Conservation (phyloP, 495 filamentous ascomycete genomes). For the Filosporella fistucella region DNA sequence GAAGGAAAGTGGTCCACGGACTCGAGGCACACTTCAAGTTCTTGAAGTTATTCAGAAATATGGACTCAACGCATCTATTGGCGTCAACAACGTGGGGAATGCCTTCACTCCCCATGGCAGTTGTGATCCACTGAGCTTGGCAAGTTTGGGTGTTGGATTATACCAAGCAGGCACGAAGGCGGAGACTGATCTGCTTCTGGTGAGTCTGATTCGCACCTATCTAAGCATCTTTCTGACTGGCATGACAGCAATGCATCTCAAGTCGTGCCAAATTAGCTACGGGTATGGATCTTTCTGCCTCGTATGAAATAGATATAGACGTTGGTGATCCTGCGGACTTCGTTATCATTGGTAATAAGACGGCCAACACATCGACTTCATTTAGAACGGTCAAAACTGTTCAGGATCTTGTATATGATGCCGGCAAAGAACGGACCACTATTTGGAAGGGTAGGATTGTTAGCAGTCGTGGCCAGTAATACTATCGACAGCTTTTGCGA, state of each 20-base stretch:
- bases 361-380: not conserved
- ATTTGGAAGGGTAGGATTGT: constrained; percentile 11
- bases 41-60: constrained; percentile 58
- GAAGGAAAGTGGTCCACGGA: constrained; percentile 26
- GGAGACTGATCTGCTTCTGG: constrained; percentile 52
- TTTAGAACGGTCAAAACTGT: constrained; percentile 16
- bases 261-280: constrained; percentile 21
- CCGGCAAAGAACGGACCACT: constrained; percentile 17
- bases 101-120: constrained; percentile 71
- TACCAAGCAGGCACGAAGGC: constrained; percentile 61
- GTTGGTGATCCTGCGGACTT: constrained; percentile 22
- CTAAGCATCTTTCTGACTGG: not conserved
- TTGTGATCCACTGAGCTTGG: constrained; percentile 64
- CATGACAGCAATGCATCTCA: constrained; percentile 22
- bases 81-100: constrained; percentile 77
- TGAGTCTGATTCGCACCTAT: constrained; percentile 5
- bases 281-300: constrained; percentile 4
- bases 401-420: constrained; percentile 20
- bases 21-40: constrained; percentile 58
- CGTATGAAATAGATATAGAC: constrained; percentile 10
- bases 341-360: constrained; percentile 18
- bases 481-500: too few species aligned
- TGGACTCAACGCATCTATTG: constrained; percentile 53
- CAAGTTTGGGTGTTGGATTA: constrained; percentile 58
- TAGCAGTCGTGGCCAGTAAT: too few species aligned